Base-by-base conservation (phyloP, 768 basidiomycete species). In the Erythrobasidium yunnanense region DNA sequence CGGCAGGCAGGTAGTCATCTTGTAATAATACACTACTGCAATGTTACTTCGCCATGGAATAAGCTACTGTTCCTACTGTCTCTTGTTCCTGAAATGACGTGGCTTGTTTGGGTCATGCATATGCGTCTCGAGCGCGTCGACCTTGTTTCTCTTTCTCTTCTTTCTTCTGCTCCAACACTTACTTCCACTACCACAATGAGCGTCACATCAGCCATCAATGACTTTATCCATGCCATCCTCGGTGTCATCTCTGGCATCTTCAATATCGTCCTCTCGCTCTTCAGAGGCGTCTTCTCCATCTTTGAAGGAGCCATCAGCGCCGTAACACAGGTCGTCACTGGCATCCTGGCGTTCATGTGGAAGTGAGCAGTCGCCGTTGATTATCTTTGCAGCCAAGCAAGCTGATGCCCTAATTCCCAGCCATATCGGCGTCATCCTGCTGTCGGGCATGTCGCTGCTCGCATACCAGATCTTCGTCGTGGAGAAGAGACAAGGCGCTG, bases 361-460 rank as follows among this genome's bases (percentile, higher is more conserved):
- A 32, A 49, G 47, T 17, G 60, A 32, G 2, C 18, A 2, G 5
- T 22, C 30, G 20, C 8, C 47, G 4, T 27, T 7, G 7, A 23
- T 22, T 45, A 6, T 27, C 7, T 4, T 58, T 23, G 32, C 18
- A 33, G 29, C 4, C 2, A 42, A 38, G 15, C 38, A 4, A 46
- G 11, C 45, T 47, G 8, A 45, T 8, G 4, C 25, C 13, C 11
- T 11, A 27, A 22, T 23, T 27, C 17, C 45, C 2, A 55, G 23
- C 47, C 45, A 55, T 46, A 20, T 65, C 30, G 60, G 29, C 11
- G 29, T 63, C 2, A 34, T 74, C 30, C 70, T 76, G 22, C 60
- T 69, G 5, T 55, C 69, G 30, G 71, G 71, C 33, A 2, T 63
- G 20, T 29, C 60, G 30, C 18, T 63, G n/a, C 35, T 27, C 60